These are phyloP conservation scores for Lasiosphaeria ovina DNA, from an alignment of 495 filamentous ascomycete species.

Conservation along the genomic window DNA sequence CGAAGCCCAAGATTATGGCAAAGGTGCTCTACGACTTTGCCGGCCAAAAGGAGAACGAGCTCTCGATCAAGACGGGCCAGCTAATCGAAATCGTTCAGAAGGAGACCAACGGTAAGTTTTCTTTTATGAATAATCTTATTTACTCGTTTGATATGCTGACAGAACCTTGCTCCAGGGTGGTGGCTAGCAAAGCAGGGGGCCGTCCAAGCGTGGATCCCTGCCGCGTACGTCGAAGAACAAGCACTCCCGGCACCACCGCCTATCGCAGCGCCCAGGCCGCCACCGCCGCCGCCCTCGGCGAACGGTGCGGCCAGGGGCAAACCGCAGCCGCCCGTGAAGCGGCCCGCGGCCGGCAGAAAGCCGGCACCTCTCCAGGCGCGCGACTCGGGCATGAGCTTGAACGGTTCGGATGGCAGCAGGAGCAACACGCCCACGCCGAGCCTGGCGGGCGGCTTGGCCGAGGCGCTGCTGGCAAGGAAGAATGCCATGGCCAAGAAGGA, in stretches of 20 bases:
- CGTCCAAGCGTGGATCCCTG: slow-evolving; percentile 86
- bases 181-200: slow-evolving; percentile 78
- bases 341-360: slow-evolving; percentile 66
- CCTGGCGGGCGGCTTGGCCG: slow-evolving; percentile 80
- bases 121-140: slow-evolving; percentile 23
- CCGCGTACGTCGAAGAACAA: slow-evolving; percentile 87
- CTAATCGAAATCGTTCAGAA: slow-evolving; percentile 83
- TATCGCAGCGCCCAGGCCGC: slow-evolving; percentile 48
- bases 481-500: slow-evolving; percentile 66
- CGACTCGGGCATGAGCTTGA: slow-evolving; percentile 72
- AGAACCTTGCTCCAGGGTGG: slow-evolving; percentile 63
- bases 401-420: slow-evolving; percentile 67
- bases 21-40: slow-evolving; percentile 87
- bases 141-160: slow-evolving; percentile 12
- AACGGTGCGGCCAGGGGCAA: slow-evolving; percentile 58
- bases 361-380: slow-evolving; percentile 65
- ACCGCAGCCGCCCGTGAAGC: slow-evolving; percentile 80
- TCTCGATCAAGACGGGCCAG: slow-evolving; percentile 73
- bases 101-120: slow-evolving; percentile 78
- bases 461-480: slow-evolving; percentile 68
- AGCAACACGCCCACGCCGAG: slow-evolving; percentile 66
- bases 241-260: slow-evolving; percentile 51
- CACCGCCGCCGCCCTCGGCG: slow-evolving; percentile 51
- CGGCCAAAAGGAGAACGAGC: slow-evolving; percentile 74
- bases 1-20: slow-evolving; percentile 68